phyloP scores from a whole-genome alignment of 148 eudicot species.

The Polygonum maritimum region DNA sequence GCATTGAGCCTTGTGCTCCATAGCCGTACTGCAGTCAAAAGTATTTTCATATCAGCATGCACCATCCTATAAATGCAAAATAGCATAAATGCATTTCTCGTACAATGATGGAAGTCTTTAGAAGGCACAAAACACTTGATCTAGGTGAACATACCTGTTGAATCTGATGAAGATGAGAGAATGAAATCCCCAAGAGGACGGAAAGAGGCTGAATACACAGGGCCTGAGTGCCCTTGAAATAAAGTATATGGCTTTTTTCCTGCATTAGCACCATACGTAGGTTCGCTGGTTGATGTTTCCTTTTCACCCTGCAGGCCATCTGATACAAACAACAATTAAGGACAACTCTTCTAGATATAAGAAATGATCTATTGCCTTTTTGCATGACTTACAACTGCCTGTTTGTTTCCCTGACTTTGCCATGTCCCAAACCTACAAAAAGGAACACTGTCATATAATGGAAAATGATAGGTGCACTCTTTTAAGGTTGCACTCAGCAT shows the following conservation, averaged over 20 bases:
- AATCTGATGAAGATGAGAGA: constrained; percentile 94
- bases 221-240: constrained; percentile 93
- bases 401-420: constrained; percentile 78
- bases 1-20: constrained; percentile 96
- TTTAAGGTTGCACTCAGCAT: background rate
- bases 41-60: constrained; percentile 10
- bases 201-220: constrained; percentile 82
- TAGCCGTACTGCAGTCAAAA: constrained; percentile 62
- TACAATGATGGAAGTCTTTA: background rate
- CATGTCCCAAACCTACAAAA: constrained; percentile 88
- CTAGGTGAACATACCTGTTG: constrained; percentile 53
- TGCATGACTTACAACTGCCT: constrained; percentile 45
- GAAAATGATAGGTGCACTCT: background rate
- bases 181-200: constrained; percentile 88
- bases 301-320: constrained; percentile 56
- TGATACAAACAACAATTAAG: constrained; percentile 17
- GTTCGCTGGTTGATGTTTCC: constrained; percentile 44
- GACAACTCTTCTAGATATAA: constrained; percentile 1
- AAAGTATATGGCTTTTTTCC: constrained; percentile 69
- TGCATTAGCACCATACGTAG: constrained; percentile 31
- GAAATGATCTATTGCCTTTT: background rate
- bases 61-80: background rate
- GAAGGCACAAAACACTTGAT: constrained; percentile 5
- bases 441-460: background rate
- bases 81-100: background rate